These are phyloP conservation scores for Passiflora organensis DNA, from an alignment of 345 rosid genomes.

Conservation along the genomic window DNA sequence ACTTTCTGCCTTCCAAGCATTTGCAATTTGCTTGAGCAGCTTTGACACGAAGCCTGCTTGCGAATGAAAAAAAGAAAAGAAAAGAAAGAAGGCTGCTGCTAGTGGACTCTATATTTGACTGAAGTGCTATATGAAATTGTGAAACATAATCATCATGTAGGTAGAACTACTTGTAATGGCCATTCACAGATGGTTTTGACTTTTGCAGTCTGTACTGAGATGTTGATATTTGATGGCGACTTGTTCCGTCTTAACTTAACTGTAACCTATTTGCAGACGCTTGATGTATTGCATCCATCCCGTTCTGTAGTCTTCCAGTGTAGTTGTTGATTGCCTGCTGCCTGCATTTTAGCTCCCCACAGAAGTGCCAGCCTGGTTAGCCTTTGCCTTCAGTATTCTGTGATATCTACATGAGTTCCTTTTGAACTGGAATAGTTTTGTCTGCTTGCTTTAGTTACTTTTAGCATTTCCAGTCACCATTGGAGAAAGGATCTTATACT, in stretches of 20 bases:
- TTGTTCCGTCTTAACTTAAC: too few species aligned
- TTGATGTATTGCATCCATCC: background rate
- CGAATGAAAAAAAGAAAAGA: too few species aligned
- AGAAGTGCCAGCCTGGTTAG: too few species aligned
- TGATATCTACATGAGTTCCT: too few species aligned
- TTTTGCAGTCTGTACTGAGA: too few species aligned
- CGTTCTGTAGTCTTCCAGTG: background rate
- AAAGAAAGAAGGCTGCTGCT: too few species aligned
- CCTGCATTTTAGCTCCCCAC: too few species aligned
- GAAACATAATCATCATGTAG: conserved; percentile 7
- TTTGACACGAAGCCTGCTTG: conserved; percentile 95
- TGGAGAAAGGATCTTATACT: too few species aligned
- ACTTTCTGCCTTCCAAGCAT: conserved; percentile 89
- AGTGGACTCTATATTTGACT: background rate
- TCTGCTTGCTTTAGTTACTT: too few species aligned
- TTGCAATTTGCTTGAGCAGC: conserved; percentile 91
- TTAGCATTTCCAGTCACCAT: too few species aligned
- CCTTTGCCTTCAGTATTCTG: too few species aligned
- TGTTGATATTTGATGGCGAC: conserved; percentile 9
- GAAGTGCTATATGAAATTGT: conserved; percentile 8
- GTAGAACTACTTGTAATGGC: conserved; percentile 9
- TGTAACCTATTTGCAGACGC: conserved; percentile 6
- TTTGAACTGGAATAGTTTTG: too few species aligned
- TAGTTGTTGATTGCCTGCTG: background rate
- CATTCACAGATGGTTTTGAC: conserved; percentile 9